Percentiles rank a stretch among this genome's conserved stretches.
Evolutionary conservation across 1,284 basidiomycete genomes (phyloP).

Genomic region (Schizophyllum commune): DNA sequence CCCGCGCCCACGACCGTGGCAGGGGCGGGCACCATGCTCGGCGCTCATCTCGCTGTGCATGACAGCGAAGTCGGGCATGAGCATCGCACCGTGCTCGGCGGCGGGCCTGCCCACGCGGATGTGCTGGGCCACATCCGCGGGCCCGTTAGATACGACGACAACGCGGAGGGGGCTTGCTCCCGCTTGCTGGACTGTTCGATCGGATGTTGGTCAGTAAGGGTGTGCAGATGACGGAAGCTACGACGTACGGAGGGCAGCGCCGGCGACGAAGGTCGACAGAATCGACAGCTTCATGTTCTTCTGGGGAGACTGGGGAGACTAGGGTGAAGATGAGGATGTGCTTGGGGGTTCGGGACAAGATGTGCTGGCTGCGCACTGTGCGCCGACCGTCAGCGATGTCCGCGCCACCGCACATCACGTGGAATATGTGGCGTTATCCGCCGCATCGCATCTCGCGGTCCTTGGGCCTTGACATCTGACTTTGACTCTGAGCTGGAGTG

Average conservation of each 20-base stretch:
- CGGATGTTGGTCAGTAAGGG: not conserved
- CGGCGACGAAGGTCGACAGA: constrained; percentile 3
- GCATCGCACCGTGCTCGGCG: constrained; percentile 4
- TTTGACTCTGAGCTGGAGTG: too few relatives aligned
- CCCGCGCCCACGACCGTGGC: constrained; percentile 15
- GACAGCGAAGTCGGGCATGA: constrained; percentile 3
- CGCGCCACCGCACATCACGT: not conserved
- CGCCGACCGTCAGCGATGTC: not conserved
- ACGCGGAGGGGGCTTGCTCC: constrained; percentile 30
- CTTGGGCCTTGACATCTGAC: too few relatives aligned
- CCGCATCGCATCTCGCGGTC: too few relatives aligned
- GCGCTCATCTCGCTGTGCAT: not conserved
- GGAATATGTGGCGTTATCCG: not conserved
- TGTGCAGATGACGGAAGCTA: not conserved
- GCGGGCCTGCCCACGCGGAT: not conserved
- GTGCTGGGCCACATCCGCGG: constrained; percentile 12
- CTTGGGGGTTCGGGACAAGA: not conserved
- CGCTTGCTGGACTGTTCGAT: constrained; percentile 1
- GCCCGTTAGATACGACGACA: constrained; percentile 22
- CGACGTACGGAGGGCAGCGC: constrained; percentile 8
- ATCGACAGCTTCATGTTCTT: constrained; percentile 8
- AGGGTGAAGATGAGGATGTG: not conserved
- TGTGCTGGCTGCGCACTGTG: too few relatives aligned
- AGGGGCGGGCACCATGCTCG: not conserved
- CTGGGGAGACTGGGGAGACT: not conserved